Evolutionary conservation across 2,329 filamentous ascomycete species (phyloP), one percentile per base, ranked within the genome.

Genomic region (Colletotrichum tanaceti): DNA sequence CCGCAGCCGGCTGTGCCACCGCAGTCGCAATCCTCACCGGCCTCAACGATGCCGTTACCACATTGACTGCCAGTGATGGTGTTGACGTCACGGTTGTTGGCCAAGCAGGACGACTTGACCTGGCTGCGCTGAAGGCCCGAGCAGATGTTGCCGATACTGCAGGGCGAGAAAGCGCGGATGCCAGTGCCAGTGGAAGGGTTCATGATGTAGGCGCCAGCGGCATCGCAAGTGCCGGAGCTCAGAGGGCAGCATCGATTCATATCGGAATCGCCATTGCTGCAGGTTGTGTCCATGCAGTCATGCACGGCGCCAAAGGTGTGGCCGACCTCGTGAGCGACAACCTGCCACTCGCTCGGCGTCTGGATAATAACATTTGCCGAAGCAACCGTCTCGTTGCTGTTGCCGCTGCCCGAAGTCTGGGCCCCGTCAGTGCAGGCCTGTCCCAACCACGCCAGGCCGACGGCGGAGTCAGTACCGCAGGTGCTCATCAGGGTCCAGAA

Each of bases 271-370:
- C 87, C 84, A 68, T 93, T 85, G 7, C 75, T 74, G 77, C 95
- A 98, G 2, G 91, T 86, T n/a, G 79, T 71, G 0, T 83, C 77
- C 3, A 89, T 91, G 79, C 96, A 99, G 79, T 99, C 96, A 79
- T 99, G 96, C 11, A 98, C 93, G 5, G 95, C 96, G 53, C 95
- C 95, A 78, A 97, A 98, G 0, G 94, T 98, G 78, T 98, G 95
- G 1, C 94, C 95, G 3, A 91, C 90, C 79, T 98, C 95, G 77
- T 98, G 95, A 38, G 95, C 95, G 79, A 98, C 93, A 67, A 98
- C 92, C 78, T 98, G 94, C 95, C 95, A 98, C 77, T 97, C 94
- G 3, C 89, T 91, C 24, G 87, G 85, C 0, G 93, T 97, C 71
- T 89, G 89, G 32, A 96, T 90, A 24, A 99, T 93, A 1, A 99